Evolutionary conservation across 2,329 filamentous ascomycete genomes (phyloP).

Genomic region (Pyrenophora seminiperda): DNA sequence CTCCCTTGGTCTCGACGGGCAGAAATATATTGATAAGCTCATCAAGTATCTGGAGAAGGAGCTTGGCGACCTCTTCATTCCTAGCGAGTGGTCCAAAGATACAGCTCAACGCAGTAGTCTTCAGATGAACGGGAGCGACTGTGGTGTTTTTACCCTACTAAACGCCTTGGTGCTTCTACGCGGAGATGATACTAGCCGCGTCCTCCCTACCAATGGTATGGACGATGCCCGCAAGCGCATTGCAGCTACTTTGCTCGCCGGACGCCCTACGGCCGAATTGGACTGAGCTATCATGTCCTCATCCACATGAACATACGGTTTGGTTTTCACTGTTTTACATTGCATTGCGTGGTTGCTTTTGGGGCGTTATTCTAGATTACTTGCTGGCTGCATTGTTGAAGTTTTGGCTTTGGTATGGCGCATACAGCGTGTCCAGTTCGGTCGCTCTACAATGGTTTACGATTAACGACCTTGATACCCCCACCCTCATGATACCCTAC

Average conservation of each 20-base stretch:
- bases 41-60: slow-evolving; percentile 64
- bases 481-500: slow-evolving; percentile 7
- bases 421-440: slow-evolving; percentile 17
- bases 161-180: slow-evolving; percentile 67
- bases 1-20: slow-evolving; percentile 59
- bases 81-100: slow-evolving; percentile 64
- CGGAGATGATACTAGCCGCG: slow-evolving; percentile 44
- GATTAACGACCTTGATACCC: slow-evolving; percentile 23
- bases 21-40: slow-evolving; percentile 27
- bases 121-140: slow-evolving; percentile 73
- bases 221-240: slow-evolving; percentile 65
- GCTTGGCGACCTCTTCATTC: slow-evolving; percentile 61
- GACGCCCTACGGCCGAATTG: slow-evolving; percentile 38
- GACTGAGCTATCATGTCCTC: slow-evolving; percentile 16
- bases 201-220: slow-evolving; percentile 62
- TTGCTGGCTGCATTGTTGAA: not conserved
- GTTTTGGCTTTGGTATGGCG: slow-evolving; percentile 2
- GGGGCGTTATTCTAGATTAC: not conserved
- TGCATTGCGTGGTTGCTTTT: slow-evolving; percentile 3
- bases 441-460: slow-evolving; percentile 16
- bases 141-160: slow-evolving; percentile 76
- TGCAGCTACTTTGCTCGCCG: slow-evolving; percentile 68
- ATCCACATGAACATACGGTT: not conserved
- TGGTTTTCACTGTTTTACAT: slow-evolving; percentile 3
- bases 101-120: slow-evolving; percentile 53